phyloP scores from a whole-genome alignment of 164 flowering plant species.

The Dillenia suffruticosa region DNA sequence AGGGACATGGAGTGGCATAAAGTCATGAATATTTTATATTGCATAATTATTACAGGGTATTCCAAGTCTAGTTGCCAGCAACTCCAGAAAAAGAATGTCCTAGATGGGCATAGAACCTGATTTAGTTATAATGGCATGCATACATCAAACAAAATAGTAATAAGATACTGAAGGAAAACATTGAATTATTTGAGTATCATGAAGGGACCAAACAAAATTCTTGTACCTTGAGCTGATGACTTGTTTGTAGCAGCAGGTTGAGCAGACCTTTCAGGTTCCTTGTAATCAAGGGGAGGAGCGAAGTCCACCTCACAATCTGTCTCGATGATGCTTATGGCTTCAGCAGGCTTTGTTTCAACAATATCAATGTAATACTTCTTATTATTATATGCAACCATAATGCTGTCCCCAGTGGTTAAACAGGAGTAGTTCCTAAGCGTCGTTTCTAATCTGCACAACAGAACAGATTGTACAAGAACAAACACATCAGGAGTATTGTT shows the following conservation, averaged over 20 bases:
- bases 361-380: conserved; percentile 91
- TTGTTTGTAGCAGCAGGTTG: conserved; percentile 40
- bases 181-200: too few relatives aligned
- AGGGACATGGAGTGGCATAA: too few relatives aligned
- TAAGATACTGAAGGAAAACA: too few relatives aligned
- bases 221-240: conserved; percentile 54
- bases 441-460: conserved; percentile 79
- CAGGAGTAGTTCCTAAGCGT: conserved; percentile 92
- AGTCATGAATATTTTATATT: too few relatives aligned
- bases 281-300: conserved; percentile 95
- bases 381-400: conserved; percentile 91
- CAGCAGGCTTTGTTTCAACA: conserved; percentile 80
- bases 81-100: too few relatives aligned
- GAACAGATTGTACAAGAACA: background rate
- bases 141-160: too few relatives aligned
- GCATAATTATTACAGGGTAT: too few relatives aligned
- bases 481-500: too few relatives aligned
- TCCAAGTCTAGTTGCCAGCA: too few relatives aligned
- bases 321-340: conserved; percentile 84
- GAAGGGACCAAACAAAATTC: background rate
- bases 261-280: conserved; percentile 71
- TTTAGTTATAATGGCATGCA: too few relatives aligned
- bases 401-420: conserved; percentile 88
- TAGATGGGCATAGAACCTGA: too few relatives aligned
- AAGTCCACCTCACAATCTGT: conserved; percentile 99